Evolutionary conservation across 176 grass and related monocot species (phyloP).

Genomic region (Oryza australiensis): DNA sequence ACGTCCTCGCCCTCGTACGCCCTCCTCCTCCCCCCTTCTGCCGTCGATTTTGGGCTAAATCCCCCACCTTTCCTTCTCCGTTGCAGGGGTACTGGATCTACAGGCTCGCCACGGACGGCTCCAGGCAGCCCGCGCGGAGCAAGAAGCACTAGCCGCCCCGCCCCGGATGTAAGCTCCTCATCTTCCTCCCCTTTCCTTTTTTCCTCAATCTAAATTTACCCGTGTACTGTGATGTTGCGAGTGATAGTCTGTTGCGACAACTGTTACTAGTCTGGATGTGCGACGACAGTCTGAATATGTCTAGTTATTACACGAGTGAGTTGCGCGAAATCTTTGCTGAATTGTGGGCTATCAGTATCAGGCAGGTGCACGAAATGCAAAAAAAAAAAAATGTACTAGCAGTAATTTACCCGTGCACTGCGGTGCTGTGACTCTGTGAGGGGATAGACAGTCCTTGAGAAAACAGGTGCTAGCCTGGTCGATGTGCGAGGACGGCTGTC

Average conservation of each 20-base stretch:
- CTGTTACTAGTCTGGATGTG: neutral
- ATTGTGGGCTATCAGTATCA: neutral
- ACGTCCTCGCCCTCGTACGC: constrained; percentile 83
- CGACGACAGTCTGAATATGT: neutral
- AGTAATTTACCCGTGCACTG: no score
- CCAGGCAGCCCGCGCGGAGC: constrained; percentile 62
- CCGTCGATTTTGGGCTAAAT: constrained; percentile 14
- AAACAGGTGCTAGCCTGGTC: no score
- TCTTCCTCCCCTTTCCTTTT: neutral
- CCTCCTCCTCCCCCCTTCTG: neutral
- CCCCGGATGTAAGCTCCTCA: constrained; percentile 13
- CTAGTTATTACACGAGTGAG: neutral
- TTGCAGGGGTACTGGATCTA: constrained; percentile 95
- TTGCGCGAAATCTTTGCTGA: neutral
- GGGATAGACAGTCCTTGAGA: no score
- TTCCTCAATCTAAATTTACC: neutral
- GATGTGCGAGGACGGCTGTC: no score
- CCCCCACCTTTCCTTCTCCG: neutral
- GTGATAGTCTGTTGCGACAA: neutral
- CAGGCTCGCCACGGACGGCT: constrained; percentile 70
- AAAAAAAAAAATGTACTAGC: no score
- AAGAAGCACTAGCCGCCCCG: constrained; percentile 57
- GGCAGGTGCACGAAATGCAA: neutral
- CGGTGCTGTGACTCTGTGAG: no score
- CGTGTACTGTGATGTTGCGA: neutral